Percentiles rank a stretch among this genome's conserved stretches.
Evolutionary conservation across 2,329 filamentous ascomycete genomes (phyloP).

Genomic region (Penicillium digitatum): DNA sequence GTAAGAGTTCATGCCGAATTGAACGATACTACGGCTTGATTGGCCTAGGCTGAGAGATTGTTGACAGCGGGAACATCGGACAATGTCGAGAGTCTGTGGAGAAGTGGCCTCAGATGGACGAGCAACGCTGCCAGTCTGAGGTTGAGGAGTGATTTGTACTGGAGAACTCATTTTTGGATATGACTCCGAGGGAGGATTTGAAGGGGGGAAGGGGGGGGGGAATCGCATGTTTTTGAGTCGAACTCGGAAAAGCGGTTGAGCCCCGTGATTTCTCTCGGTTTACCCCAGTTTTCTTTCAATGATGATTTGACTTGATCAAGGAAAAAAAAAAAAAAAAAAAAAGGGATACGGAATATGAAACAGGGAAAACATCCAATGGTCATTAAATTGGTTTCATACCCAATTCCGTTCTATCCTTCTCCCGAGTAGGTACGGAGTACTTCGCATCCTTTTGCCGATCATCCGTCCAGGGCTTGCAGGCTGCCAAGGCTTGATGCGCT

Average conservation of each 20-base stretch:
- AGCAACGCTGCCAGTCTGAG: constrained; percentile 9
- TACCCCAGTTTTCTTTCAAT: background rate
- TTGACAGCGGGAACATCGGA: constrained; percentile 49
- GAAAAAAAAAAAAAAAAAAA: background rate
- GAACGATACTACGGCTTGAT: constrained; percentile 38
- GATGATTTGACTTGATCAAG: background rate
- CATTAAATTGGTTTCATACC: background rate
- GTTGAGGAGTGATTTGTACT: constrained; percentile 31
- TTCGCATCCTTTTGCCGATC: background rate
- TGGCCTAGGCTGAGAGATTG: constrained; percentile 43
- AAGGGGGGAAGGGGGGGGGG: background rate
- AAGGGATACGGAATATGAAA: background rate
- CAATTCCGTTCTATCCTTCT: background rate
- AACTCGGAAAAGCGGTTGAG: background rate
- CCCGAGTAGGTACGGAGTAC: background rate
- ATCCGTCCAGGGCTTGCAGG: background rate
- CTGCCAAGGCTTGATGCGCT: background rate
- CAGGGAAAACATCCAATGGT: background rate
- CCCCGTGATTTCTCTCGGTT: constrained; percentile 2
- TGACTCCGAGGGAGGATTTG: background rate
- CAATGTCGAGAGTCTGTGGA: constrained; percentile 37
- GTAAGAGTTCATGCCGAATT: constrained; percentile 49
- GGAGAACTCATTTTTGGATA: constrained; percentile 36
- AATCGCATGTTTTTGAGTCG: constrained; percentile 1
- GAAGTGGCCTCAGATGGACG: constrained; percentile 25